Base-by-base conservation (phyloP, 1,284 basidiomycete genomes). In the Volvariella volvacea region DNA sequence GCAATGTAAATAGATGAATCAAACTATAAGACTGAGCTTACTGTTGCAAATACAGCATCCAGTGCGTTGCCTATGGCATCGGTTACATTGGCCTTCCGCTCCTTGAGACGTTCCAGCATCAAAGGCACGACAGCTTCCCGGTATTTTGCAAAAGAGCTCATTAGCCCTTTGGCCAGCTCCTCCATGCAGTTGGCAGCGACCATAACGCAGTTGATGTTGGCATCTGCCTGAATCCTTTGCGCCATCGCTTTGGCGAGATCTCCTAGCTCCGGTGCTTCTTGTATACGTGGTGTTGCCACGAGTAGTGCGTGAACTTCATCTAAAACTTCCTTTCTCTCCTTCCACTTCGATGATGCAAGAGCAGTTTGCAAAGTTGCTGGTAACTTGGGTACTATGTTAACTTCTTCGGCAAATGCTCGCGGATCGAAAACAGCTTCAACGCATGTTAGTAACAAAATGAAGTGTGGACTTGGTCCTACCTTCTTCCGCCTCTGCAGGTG, bases 141-240 rank as follows among this genome's bases (percentile, higher is more conserved):
- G 59, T 88, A 87, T 56, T 78, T 77, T 12, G 78, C 83, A 61
- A 98, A 98, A 1, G 77, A 66, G 3, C 59, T 59, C 67, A 82
- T 82, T 55, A 98, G 68, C 14, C 89, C 92, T 54, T 84, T 88
- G 3, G 93, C 92, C 38, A 99, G 69, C 3, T 80, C 83, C 54
- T 95, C 92, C 49, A 98, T 66, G 54, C 92, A 88, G 43, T 82
- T 82, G 17, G 93, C 88, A 0, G 93, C 92, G 28, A 82, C 78
- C 57, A 92, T 88, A 42, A 98, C 95, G 59, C 96, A 98, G 55
- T 92, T 92, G 58, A 99, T 88, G 62, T 99, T 99, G 22, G 92
- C 87, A 61, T 99, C 96, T 51, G 80, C 81, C 46, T 89, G 81
- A 55, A 98, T 84, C 48, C 91, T 83, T 22, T 78, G 72, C 0